phyloP scores from a whole-genome alignment of 2,329 filamentous ascomycete species.

The Reticulascus tulasneorum region DNA sequence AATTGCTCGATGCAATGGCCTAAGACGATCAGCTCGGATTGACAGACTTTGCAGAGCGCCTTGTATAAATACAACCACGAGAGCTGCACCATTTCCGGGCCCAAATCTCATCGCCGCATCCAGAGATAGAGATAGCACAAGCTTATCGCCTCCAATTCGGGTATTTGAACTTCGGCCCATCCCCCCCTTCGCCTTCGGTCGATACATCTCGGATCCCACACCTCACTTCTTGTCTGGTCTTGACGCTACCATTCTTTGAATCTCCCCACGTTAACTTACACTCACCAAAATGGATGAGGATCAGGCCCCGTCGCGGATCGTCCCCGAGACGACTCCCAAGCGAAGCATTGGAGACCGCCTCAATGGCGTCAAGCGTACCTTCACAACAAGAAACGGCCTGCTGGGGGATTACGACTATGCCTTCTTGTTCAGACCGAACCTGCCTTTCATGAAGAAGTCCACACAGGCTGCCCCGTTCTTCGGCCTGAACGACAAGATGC shows the following conservation, averaged over 20 bases:
- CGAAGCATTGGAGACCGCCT: constrained; percentile 27
- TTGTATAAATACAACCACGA: too few species aligned
- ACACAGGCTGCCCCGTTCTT: constrained; percentile 69
- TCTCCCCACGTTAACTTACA: neutral
- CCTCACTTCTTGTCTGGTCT: neutral
- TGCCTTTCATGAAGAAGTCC: constrained; percentile 73
- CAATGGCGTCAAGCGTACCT: constrained; percentile 31
- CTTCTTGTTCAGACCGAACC: constrained; percentile 76
- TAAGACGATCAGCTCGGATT: constrained; percentile 8
- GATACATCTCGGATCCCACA: constrained; percentile 3
- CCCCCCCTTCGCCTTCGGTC: neutral
- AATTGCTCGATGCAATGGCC: constrained; percentile 13
- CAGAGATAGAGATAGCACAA: constrained; percentile 2
- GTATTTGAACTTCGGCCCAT: neutral
- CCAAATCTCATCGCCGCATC: too few species aligned
- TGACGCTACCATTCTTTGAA: neutral
- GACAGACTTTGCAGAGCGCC: too few species aligned
- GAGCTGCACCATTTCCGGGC: too few species aligned
- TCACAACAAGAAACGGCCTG: constrained; percentile 65
- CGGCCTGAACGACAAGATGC: constrained; percentile 75
- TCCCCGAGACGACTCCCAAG: constrained; percentile 31
- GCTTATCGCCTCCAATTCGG: neutral
- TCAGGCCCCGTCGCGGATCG: constrained; percentile 47
- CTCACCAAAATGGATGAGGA: constrained; percentile 49
- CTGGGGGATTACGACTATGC: constrained; percentile 86